A percentile compares a stretch with the other conserved stretches of the same genome.
These are phyloP conservation scores for Suhomyces chickasaworum DNA, from an alignment of 1,139 yeast species.

Conservation along the genomic window DNA sequence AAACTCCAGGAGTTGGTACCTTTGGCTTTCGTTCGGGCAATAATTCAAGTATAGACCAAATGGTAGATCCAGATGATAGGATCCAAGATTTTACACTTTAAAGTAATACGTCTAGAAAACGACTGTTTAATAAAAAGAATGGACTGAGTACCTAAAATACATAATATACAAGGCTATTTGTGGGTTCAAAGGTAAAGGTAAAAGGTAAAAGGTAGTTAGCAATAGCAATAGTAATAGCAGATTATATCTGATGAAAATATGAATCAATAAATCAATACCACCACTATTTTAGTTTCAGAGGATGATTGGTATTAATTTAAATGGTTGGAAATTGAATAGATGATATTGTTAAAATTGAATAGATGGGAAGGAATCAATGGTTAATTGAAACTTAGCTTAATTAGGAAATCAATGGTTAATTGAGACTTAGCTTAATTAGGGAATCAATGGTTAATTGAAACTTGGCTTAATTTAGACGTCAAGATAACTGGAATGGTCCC, in stretches of 20 bases:
- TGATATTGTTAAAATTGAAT: background rate
- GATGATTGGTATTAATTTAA: no score
- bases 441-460: no score
- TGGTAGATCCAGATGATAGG: constrained; percentile 36
- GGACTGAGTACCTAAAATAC: constrained; percentile 1
- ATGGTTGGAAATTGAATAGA: background rate
- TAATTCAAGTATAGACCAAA: constrained; percentile 30
- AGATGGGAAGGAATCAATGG: background rate
- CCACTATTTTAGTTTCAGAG: no score
- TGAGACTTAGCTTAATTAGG: no score
- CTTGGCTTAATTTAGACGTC: no score
- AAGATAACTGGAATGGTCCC: no score
- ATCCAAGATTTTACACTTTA: constrained; percentile 34
- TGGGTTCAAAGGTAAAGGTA: no score
- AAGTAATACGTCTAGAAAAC: background rate
- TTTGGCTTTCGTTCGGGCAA: constrained; percentile 21
- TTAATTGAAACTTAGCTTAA: no score
- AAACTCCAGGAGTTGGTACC: constrained; percentile 35
- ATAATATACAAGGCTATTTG: constrained; percentile 2
- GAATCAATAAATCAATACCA: no score
- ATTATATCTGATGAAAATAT: background rate
- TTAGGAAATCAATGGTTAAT: no score
- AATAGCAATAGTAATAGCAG: background rate
- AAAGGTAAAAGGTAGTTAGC: background rate
- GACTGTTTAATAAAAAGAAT: background rate